phyloP scores from a whole-genome alignment of 75 land plant genomes.

The Picea sitchensis region DNA sequence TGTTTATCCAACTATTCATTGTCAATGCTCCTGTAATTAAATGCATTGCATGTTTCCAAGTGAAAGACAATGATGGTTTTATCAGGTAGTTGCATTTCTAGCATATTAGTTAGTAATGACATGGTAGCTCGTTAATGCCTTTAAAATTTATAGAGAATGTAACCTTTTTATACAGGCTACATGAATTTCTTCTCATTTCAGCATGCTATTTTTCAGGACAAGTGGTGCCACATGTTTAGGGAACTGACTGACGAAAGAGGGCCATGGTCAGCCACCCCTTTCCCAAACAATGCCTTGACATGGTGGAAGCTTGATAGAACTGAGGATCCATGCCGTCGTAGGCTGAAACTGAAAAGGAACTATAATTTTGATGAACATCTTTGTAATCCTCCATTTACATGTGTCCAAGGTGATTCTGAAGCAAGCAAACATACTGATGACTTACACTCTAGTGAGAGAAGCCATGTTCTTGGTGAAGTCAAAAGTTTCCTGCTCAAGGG shows the following conservation, averaged over 20 bases:
- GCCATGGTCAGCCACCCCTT: slow-evolving; percentile 86
- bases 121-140: not conserved
- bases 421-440: slow-evolving; percentile 16
- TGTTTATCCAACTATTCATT: not conserved
- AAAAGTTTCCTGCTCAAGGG: slow-evolving; percentile 79
- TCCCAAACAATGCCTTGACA: slow-evolving; percentile 46
- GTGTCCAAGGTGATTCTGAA: slow-evolving; percentile 18
- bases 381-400: slow-evolving; percentile 47
- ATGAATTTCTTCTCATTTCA: not conserved
- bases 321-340: slow-evolving; percentile 82
- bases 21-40: not conserved
- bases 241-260: slow-evolving; percentile 94
- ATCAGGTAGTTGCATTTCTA: not conserved
- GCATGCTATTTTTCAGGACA: slow-evolving; percentile 50
- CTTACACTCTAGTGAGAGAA: slow-evolving; percentile 19
- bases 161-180: not conserved
- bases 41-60: not conserved
- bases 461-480: slow-evolving; percentile 58
- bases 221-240: slow-evolving; percentile 92
- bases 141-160: not conserved
- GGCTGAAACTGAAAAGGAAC: slow-evolving; percentile 76
- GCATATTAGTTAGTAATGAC: not conserved
- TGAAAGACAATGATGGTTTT: not conserved
- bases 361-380: slow-evolving; percentile 75
- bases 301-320: slow-evolving; percentile 98